Base-by-base conservation (phyloP, 495 filamentous ascomycete genomes). In the Lasiosphaeria miniovina region DNA sequence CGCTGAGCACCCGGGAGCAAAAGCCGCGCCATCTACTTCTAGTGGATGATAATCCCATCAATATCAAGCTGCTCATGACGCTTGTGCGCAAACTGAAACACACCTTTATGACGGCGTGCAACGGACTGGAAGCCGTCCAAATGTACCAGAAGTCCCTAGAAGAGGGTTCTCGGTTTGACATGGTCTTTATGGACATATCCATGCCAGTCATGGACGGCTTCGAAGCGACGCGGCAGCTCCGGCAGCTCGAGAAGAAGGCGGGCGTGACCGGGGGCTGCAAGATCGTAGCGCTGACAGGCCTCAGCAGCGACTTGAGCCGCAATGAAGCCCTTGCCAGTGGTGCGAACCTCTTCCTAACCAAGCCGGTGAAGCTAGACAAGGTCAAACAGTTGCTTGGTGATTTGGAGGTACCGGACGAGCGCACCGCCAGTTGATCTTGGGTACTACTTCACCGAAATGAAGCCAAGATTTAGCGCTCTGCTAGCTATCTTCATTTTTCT, bases 11-110 rank as follows among this genome's bases (percentile, higher is more conserved):
- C 2, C 17, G 15, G 11, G 11, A 15, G 32, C 53, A 17, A 50
- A 49, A 15, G 15, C 41, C 12, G 15, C 67, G 61, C 0, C 70
- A 71, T 32, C 75, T 90, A 5, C 79, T 90, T 0, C 79, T 90
- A 0, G 88, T 90, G 0, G 88, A 91, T 59, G 88, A 91, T 64
- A 91, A 91, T 66, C 75, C 79, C 4, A 90, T 91, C 64, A 91
- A 91, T 61, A 80, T 90, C 38, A 85, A 83, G n/a, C 74, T 90
- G 0, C 80, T 90, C 49, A 72, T 82, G 43, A 84, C 84, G 0
- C 86, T 85, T 59, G 80, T 89, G 76, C 68, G 59, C 31, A 79
- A 77, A 64, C 63, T 79, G 12, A 74, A 77, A 31, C 63, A 77
- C 12, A 63, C 71, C 10, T 78, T 73, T 53, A 68, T 58, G 0